Percentiles rank a stretch among this genome's conserved stretches.
phyloP scores from a whole-genome alignment of 805 yeast species.

The Cyberlindnera maritima region DNA sequence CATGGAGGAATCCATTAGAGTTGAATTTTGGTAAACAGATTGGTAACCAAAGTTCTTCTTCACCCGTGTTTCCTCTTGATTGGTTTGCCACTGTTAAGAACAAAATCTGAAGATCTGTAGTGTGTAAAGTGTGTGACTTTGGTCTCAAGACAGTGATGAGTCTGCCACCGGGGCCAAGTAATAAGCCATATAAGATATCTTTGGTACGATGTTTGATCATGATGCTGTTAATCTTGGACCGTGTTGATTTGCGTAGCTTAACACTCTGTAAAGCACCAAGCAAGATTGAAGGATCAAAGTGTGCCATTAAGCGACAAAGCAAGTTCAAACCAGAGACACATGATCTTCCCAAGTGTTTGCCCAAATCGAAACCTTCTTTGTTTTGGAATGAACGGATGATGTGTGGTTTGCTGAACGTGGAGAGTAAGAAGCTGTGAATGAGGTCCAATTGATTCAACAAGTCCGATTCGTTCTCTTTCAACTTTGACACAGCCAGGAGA shows the following conservation, averaged over 20 bases:
- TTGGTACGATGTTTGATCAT: constrained; percentile 46
- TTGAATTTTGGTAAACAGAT: constrained; percentile 90
- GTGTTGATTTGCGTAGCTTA: constrained; percentile 51
- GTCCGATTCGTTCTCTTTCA: constrained; percentile 51
- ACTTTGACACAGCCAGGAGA: constrained; percentile 63
- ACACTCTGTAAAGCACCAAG: constrained; percentile 67
- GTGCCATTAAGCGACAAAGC: constrained; percentile 51
- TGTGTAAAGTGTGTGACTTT: constrained; percentile 69
- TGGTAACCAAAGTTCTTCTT: constrained; percentile 90
- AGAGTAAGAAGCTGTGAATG: constrained; percentile 72
- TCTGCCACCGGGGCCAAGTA: constrained; percentile 62
- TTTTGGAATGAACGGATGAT: constrained; percentile 64
- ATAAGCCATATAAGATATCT: constrained; percentile 70
- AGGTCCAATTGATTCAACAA: constrained; percentile 64
- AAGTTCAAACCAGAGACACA: constrained; percentile 71
- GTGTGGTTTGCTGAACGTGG: constrained; percentile 80
- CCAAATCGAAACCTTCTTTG: constrained; percentile 77
- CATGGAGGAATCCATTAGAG: constrained; percentile 80
- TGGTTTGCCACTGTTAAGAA: constrained; percentile 63
- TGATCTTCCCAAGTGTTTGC: constrained; percentile 70
- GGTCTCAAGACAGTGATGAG: constrained; percentile 75
- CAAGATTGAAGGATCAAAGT: constrained; percentile 55
- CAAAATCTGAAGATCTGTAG: constrained; percentile 75
- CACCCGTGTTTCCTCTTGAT: constrained; percentile 30
- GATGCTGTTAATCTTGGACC: constrained; percentile 57